Evolutionary conservation across 331 rosid species (phyloP).

Genomic region (Cydonia oblonga): DNA sequence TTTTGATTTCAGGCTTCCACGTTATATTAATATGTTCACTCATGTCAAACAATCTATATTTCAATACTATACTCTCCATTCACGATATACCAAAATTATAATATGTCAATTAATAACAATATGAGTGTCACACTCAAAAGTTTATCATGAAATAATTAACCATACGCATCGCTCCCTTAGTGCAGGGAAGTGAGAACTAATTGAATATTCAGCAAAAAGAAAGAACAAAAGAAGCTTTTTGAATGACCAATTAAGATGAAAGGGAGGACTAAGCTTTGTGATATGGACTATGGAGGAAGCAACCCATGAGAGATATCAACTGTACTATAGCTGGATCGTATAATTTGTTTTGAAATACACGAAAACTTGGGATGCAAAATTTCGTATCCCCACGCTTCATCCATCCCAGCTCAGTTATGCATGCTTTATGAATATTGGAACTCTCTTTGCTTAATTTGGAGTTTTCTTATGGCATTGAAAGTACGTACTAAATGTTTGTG

Average conservation of each 20-base stretch:
- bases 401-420: constrained; percentile 32
- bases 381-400: constrained; percentile 45
- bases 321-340: constrained; percentile 15
- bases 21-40: neutral
- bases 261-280: constrained; percentile 2
- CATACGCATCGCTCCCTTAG: neutral
- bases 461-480: neutral
- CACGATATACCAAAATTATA: too few relatives aligned
- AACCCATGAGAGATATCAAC: constrained; percentile 30
- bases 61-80: too few relatives aligned
- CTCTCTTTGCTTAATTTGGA: constrained; percentile 29
- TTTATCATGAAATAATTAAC: neutral
- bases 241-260: neutral
- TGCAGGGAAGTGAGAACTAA: neutral
- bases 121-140: neutral
- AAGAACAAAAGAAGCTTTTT: neutral
- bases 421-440: constrained; percentile 19
- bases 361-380: constrained; percentile 23
- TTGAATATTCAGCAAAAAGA: neutral
- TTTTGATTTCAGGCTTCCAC: neutral
- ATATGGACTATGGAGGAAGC: too few relatives aligned
- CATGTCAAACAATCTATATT: neutral
- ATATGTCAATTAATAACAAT: neutral
- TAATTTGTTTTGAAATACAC: neutral
- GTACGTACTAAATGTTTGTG: too few relatives aligned